A percentile compares a stretch with the other conserved stretches of the same genome.
These are phyloP conservation scores for Cardamine chenopodiifolia DNA, from an alignment of 345 rosid genomes.

Conservation along the genomic window DNA sequence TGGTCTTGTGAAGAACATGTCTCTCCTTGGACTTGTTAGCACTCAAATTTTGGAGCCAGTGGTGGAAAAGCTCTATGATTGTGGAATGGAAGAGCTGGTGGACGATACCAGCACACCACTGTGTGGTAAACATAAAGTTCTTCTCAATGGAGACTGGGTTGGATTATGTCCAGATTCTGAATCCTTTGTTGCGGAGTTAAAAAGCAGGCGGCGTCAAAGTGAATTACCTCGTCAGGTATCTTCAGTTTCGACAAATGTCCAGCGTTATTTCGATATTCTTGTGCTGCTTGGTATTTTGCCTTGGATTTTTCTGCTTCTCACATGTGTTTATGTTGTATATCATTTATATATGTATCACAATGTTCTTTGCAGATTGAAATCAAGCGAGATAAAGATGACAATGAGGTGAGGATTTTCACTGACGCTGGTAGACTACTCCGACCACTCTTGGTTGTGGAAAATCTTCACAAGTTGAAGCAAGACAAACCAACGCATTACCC, in stretches of 20 bases:
- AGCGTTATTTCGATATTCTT: slow-evolving; percentile 14
- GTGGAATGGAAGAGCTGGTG: slow-evolving; percentile 70
- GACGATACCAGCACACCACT: slow-evolving; percentile 59
- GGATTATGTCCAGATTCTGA: slow-evolving; percentile 69
- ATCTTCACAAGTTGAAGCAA: slow-evolving; percentile 52
- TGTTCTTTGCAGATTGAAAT: slow-evolving; percentile 69
- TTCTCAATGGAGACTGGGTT: slow-evolving; percentile 91
- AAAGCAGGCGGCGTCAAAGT: slow-evolving; percentile 61
- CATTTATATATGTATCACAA: background rate
- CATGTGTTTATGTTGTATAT: background rate
- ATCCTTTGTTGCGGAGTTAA: slow-evolving; percentile 58
- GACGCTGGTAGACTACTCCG: slow-evolving; percentile 92
- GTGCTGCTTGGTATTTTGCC: slow-evolving; percentile 18
- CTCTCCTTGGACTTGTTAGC: slow-evolving; percentile 79
- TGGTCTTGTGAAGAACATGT: slow-evolving; percentile 92
- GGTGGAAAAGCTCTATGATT: slow-evolving; percentile 47
- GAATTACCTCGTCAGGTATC: slow-evolving; percentile 69
- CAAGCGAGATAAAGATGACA: slow-evolving; percentile 64
- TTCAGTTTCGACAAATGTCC: slow-evolving; percentile 16
- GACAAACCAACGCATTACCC: slow-evolving; percentile 53
- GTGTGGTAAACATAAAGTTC: slow-evolving; percentile 57
- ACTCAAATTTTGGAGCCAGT: slow-evolving; percentile 56
- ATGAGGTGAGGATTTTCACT: slow-evolving; percentile 76
- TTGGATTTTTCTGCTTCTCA: background rate
- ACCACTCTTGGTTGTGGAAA: slow-evolving; percentile 82